phyloP scores from a whole-genome alignment of 805 yeast species.

The Zygotorulaspora florentina region DNA sequence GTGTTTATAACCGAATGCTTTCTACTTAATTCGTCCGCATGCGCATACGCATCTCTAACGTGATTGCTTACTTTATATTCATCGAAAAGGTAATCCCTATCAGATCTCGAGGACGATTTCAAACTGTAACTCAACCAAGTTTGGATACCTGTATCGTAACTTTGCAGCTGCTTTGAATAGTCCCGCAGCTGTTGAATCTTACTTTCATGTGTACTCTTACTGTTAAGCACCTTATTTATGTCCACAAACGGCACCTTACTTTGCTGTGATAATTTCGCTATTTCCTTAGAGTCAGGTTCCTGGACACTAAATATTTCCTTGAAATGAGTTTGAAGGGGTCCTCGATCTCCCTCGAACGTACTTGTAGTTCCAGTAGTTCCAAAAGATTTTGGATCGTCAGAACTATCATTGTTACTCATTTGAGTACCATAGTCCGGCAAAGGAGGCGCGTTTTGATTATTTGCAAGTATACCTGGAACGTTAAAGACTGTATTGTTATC shows the following conservation, averaged over 20 bases:
- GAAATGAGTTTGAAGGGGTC: constrained; percentile 14
- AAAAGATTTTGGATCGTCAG: constrained; percentile 13
- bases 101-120: constrained; percentile 28
- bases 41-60: constrained; percentile 62
- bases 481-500: constrained; percentile 36
- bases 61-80: constrained; percentile 45
- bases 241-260: constrained; percentile 40
- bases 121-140: constrained; percentile 46
- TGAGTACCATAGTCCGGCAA: constrained; percentile 22
- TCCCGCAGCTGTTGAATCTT: constrained; percentile 27
- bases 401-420: constrained; percentile 10
- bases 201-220: constrained; percentile 19
- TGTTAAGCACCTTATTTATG: constrained; percentile 39
- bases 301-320: constrained; percentile 15
- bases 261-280: constrained; percentile 37
- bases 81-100: constrained; percentile 31
- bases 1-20: constrained; percentile 40
- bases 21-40: constrained; percentile 45
- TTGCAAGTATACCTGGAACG: constrained; percentile 33
- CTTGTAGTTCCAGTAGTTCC: constrained; percentile 7
- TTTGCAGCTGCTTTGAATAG: constrained; percentile 38
- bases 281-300: constrained; percentile 19
- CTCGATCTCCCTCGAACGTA: constrained; percentile 9
- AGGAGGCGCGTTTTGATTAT: constrained; percentile 31
- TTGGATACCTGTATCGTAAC: constrained; percentile 53